These are phyloP conservation scores for Saksenaea oblongispora DNA, from an alignment of 371 early-diverging fungal genomes.

Conservation along the genomic window DNA sequence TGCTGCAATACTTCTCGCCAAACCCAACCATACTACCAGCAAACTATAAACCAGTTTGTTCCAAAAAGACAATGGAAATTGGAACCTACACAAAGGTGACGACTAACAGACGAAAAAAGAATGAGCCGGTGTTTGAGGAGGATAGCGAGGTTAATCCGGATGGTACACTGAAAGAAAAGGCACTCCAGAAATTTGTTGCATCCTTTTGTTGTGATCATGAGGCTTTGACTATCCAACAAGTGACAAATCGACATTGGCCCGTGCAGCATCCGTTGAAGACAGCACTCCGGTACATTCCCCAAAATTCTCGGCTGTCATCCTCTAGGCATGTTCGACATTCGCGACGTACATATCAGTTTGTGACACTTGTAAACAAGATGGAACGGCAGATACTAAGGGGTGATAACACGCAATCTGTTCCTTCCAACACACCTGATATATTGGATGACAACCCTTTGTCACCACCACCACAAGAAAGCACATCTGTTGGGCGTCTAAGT, in stretches of 20 bases:
- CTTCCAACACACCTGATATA: neutral
- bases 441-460: neutral
- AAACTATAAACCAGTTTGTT: slow-evolving; percentile 48
- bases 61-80: slow-evolving; percentile 25
- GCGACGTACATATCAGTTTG: slow-evolving; percentile 23
- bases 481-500: no score
- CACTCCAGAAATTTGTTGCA: slow-evolving; percentile 9
- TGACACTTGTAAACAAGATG: slow-evolving; percentile 20
- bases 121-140: neutral
- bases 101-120: slow-evolving; percentile 1
- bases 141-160: slow-evolving; percentile 8
- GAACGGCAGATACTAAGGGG: slow-evolving; percentile 38
- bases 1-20: slow-evolving; percentile 16
- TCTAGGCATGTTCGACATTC: slow-evolving; percentile 28
- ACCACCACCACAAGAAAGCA: neutral
- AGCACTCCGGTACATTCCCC: slow-evolving; percentile 20
- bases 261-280: neutral
- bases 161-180: slow-evolving; percentile 17
- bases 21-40: slow-evolving; percentile 51
- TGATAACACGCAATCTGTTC: neutral
- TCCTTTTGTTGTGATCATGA: slow-evolving; percentile 3
- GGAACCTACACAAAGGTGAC: slow-evolving; percentile 19
- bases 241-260: slow-evolving; percentile 25
- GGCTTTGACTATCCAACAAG: slow-evolving; percentile 12
- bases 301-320: slow-evolving; percentile 10